phyloP scores from a whole-genome alignment of 2,329 filamentous ascomycete species.

The Paramyrothecium roridum region DNA sequence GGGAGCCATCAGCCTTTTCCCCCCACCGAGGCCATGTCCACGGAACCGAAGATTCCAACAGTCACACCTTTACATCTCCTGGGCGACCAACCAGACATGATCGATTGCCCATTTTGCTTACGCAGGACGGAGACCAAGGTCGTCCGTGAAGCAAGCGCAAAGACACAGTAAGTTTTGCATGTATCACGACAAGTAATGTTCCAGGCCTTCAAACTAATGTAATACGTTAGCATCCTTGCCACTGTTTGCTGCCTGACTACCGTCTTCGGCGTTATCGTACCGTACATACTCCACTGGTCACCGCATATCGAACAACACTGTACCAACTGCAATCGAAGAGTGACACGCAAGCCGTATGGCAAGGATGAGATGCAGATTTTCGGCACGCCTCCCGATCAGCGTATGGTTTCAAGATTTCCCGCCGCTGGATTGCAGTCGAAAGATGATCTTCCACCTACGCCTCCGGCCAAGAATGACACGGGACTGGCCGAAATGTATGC shows the following conservation, averaged over 20 bases:
- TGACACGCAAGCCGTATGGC: conserved; percentile 1
- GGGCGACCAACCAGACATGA: conserved; percentile 1
- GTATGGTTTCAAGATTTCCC: not conserved
- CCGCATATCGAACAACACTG: conserved; percentile 1
- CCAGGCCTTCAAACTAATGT: not conserved
- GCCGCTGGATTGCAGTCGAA: not conserved
- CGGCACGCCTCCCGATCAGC: not conserved
- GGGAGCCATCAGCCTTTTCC: not conserved
- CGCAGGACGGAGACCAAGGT: not conserved
- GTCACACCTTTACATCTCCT: conserved; percentile 1
- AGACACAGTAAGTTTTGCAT: not conserved
- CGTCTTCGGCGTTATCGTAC: not conserved
- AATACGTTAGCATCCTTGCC: not conserved
- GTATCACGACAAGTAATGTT: not conserved
- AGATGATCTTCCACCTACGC: not conserved
- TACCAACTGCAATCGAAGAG: conserved; percentile 2
- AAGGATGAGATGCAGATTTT: not conserved
- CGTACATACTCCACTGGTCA: not conserved
- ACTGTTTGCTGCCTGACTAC: not conserved
- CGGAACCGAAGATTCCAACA: not conserved
- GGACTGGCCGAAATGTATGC: not conserved
- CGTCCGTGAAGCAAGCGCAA: not conserved
- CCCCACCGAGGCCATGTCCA: not conserved
- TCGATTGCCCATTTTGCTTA: conserved; percentile 1
- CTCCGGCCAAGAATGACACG: not conserved